Percentiles rank a stretch among this genome's conserved stretches.
phyloP scores from a whole-genome alignment of 805 yeast species.

The Ogataea philodendri region DNA sequence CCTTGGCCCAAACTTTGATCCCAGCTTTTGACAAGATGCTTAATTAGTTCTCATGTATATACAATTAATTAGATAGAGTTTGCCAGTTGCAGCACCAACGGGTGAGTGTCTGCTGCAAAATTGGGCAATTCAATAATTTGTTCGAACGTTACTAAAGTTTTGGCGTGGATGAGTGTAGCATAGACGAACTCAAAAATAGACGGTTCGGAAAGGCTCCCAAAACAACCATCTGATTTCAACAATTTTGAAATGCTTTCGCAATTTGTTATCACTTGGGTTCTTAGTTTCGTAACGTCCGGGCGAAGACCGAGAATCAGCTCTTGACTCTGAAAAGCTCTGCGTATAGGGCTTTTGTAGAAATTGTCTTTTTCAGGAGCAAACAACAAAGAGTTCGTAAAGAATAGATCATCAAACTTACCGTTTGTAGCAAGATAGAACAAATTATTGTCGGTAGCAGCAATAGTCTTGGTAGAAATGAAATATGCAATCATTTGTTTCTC shows the following conservation, averaged over 20 bases:
- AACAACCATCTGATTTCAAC: constrained; percentile 27
- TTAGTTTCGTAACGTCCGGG: neutral
- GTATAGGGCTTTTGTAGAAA: constrained; percentile 54
- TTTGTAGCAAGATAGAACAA: constrained; percentile 6
- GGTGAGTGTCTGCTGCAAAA: constrained; percentile 17
- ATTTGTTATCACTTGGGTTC: constrained; percentile 1
- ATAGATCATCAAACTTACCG: constrained; percentile 5
- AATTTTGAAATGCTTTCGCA: constrained; percentile 1
- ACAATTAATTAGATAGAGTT: constrained; percentile 4
- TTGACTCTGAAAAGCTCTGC: constrained; percentile 17
- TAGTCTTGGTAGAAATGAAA: constrained; percentile 5
- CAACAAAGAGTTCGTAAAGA: constrained; percentile 35
- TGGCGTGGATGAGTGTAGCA: constrained; percentile 16
- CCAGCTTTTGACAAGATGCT: constrained; percentile 88
- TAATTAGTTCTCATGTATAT: constrained; percentile 8
- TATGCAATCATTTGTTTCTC: constrained; percentile 29
- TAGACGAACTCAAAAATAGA: constrained; percentile 24
- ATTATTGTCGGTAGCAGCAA: constrained; percentile 1
- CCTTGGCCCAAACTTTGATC: constrained; percentile 93
- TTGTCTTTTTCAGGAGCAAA: constrained; percentile 70
- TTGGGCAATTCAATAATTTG: neutral
- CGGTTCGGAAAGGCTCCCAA: constrained; percentile 32
- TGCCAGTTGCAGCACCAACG: constrained; percentile 15
- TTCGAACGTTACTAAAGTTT: constrained; percentile 7
- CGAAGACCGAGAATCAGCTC: constrained; percentile 1